Percentiles rank a stretch among this genome's conserved stretches.
Conservation (phyloP, 2,329 filamentous ascomycete species). For the Fusarium brachygibbosum region DNA sequence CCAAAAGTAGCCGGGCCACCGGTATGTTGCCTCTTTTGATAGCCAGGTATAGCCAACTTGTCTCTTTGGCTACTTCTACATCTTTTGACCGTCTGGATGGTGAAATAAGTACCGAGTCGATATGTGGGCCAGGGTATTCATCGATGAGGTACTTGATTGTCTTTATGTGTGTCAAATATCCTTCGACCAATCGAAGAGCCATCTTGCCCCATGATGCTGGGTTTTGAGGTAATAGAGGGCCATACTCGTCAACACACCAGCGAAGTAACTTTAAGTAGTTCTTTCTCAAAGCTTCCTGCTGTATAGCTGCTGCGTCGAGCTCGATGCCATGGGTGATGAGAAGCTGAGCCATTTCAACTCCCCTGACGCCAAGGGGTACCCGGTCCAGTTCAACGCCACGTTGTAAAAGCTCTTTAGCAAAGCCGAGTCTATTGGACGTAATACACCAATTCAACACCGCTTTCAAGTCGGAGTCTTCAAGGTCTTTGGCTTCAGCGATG, state of each 20-base stretch:
- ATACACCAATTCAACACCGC: background rate
- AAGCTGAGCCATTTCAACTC: constrained; percentile 2
- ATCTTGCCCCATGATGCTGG: constrained; percentile 4
- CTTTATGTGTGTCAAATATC: background rate
- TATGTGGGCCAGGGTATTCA: constrained; percentile 21
- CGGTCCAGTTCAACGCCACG: background rate
- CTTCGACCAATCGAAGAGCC: background rate
- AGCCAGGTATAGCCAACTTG: constrained; percentile 20
- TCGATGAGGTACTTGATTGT: background rate
- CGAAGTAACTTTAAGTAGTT: background rate
- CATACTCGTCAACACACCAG: constrained; percentile 26
- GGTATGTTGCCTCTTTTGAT: background rate
- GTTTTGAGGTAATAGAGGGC: background rate
- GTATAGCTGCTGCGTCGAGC: background rate
- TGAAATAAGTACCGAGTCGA: constrained; percentile 4
- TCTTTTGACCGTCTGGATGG: fast-evolving
- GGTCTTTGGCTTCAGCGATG: background rate
- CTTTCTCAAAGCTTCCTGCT: background rate
- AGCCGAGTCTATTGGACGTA: background rate
- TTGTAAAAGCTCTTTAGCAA: background rate
- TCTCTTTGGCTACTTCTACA: background rate
- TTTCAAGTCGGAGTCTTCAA: background rate
- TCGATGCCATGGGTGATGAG: background rate
- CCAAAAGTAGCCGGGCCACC: background rate
- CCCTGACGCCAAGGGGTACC: background rate